Conservation (phyloP, 225 moss, liverwort and hornwort species). For the Anthoceros angustus region DNA sequence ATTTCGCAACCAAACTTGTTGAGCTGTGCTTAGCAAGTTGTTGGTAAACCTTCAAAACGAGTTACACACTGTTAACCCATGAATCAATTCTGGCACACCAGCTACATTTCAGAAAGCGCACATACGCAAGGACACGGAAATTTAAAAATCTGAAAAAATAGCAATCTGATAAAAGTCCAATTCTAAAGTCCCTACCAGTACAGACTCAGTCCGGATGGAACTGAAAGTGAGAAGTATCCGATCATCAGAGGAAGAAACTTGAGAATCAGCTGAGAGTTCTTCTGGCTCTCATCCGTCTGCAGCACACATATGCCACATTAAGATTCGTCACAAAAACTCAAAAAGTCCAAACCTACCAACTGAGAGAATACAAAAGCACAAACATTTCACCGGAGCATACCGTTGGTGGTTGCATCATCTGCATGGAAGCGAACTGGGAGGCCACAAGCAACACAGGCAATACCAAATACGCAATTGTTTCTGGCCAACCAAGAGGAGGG, state of each 20-base stretch:
- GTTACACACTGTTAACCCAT: too few relatives aligned
- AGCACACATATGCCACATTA: background rate
- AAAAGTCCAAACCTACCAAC: background rate
- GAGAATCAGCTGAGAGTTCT: conserved; percentile 61
- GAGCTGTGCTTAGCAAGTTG: conserved; percentile 83
- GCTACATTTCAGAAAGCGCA: background rate
- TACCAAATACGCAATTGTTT: conserved; percentile 60
- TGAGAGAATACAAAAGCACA: background rate
- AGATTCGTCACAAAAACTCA: background rate
- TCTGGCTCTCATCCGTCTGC: conserved; percentile 58
- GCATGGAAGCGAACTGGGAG: conserved; percentile 90
- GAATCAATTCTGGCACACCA: background rate
- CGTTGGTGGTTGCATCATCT: conserved; percentile 91
- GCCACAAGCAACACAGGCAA: conserved; percentile 66
- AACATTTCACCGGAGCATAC: conserved; percentile 10
- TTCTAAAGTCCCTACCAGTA: conserved; percentile 47
- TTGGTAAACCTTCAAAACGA: conserved; percentile 53
- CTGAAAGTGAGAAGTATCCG: conserved; percentile 88
- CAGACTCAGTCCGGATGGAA: conserved; percentile 86
- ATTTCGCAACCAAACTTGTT: conserved; percentile 81
- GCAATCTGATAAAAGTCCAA: background rate
- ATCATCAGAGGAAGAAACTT: conserved; percentile 98
- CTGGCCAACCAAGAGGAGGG: conserved; percentile 84
- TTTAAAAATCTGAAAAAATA: background rate
- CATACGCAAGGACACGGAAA: background rate